Evolutionary conservation across 2,329 filamentous ascomycete genomes (phyloP), one percentile per base, ranked within the genome.

Genomic region (Aspergillus latus): DNA sequence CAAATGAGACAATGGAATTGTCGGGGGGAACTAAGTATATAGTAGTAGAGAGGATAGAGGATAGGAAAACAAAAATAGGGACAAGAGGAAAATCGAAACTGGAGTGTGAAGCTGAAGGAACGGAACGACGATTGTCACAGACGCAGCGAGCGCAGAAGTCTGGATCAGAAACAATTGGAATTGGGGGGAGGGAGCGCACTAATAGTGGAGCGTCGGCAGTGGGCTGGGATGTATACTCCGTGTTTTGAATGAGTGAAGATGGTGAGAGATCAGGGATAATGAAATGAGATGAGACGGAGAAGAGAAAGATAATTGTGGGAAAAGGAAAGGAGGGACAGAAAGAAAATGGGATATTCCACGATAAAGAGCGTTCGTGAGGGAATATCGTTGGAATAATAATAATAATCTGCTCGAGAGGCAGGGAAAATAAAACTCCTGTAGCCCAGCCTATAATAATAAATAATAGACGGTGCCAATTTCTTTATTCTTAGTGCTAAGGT

Each of bases 101-200:
- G 30, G 34, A 5, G 34, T 39, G 32, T 45, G 36, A 53, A 56
- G 49, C 36, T 54, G 46, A 50, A 54, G 40, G 54, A 56, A 59
- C 53, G 49, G 49, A 59, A 56, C 53, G n/a, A 47, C 52, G 42
- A 55, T 37, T 50, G 57, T 52, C 49, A 49, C 49, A 57, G 45
- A 53, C 37, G 15, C 4, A 34, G 39, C n/a, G 39, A 32, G 30
- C 47, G 5, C 37, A 56, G 49, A 49, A 56, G 54, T 49, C 44
- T 49, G 48, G 54, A 52, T 52, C 44, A 52, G 48, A 54, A 51
- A 52, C 48, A 52, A 40, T 56, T 50, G 48, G 54, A 56, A 46
- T 48, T 34, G 37, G 44, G 54, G 37, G 54, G 49, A 56, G 54
- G 21, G 43, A 42, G 45, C 29, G 42, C 46, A 56, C 54, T 56